Conservation (phyloP, 176 grass and related monocot species). For the Carex kokanica region DNA sequence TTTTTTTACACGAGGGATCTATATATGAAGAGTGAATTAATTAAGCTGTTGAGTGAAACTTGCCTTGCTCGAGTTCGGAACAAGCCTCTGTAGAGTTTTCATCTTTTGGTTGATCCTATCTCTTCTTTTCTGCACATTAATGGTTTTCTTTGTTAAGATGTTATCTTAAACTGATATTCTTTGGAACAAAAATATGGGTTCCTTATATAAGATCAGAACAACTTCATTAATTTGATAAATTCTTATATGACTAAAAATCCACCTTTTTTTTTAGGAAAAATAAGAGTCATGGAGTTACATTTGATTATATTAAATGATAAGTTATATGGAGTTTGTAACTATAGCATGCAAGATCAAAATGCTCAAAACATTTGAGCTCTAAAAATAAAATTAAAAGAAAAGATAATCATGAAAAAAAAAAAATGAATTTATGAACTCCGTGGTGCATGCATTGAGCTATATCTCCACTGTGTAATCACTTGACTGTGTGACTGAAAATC, state of each 20-base stretch:
- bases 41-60: neutral
- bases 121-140: constrained; percentile 77
- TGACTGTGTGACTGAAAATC: neutral
- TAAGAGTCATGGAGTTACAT: too few species aligned
- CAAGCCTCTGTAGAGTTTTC: constrained; percentile 83
- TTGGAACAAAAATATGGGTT: neutral
- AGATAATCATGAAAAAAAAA: too few species aligned
- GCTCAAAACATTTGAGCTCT: too few species aligned
- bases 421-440: too few species aligned
- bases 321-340: too few species aligned
- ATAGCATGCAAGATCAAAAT: too few species aligned
- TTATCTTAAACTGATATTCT: neutral
- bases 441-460: too few species aligned
- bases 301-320: too few species aligned
- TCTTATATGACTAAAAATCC: neutral
- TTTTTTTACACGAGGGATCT: neutral
- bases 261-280: too few species aligned
- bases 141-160: neutral
- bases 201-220: neutral
- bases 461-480: too few species aligned
- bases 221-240: neutral
- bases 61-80: constrained; percentile 96
- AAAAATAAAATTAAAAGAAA: too few species aligned
- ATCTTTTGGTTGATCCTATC: constrained; percentile 96
- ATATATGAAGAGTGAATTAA: neutral